Evolutionary conservation across 192 early-diverging fungal species (phyloP), one percentile per base, ranked within the genome.

Genomic region (Backusella mclennaniae): DNA sequence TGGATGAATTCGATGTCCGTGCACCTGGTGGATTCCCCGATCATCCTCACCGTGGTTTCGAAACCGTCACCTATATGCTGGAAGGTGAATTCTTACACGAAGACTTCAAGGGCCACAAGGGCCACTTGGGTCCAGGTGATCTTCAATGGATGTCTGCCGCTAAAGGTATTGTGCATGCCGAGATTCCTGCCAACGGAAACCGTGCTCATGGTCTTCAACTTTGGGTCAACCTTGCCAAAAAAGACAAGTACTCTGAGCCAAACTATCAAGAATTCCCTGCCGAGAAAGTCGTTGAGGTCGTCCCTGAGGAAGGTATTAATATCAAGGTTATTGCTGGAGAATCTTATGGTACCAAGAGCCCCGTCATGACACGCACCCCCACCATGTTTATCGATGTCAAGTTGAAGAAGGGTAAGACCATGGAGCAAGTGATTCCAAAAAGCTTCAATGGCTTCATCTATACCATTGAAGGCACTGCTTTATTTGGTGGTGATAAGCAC

Each of bases 321-420:
- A 90, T 96, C 84, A 95, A 93, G 74, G 94, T 98, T 63, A 95
- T 96, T 79, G 94, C 96, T 2, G 96, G 96, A n/a, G 86, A 91
- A 69, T 87, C 89, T 17, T 90, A 90, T 76, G 95, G 88, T 39
- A 85, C 89, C 19, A 83, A 88, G 46, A 92, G 91, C 6, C 84
- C 84, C 35, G 92, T 96, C 19, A 80, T 89, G 53, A 96, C 96
- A 2, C 84, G 90, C 41, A 94, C 91, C 1, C 96, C 95, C 6
- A 92, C 94, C 67, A 90, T 89, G 84, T 93, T 92, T 77, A 83
- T 96, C 23, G 93, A 97, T 74, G 84, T 95, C 38, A 84, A 87
- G 66, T 85, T 96, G 83, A 67, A 86, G 66, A 83, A 84, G 39
- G 81, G 84, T 59, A 88, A 87, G 31, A 85, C 83, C 59, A 75